These are phyloP conservation scores for Syzygium syzygioides DNA, from an alignment of 441 rosid species.

Conservation along the genomic window DNA sequence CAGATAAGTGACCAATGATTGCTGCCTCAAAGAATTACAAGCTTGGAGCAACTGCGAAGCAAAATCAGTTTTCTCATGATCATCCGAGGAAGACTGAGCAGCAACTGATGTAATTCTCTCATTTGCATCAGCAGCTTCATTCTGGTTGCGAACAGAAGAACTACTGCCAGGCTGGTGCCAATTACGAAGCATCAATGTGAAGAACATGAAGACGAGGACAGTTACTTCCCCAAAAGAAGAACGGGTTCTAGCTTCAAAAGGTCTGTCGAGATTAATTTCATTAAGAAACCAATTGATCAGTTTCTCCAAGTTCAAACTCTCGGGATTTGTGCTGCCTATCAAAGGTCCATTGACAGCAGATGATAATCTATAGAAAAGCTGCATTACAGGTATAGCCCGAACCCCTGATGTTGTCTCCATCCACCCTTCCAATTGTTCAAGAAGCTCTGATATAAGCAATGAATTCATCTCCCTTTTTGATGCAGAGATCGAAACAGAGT, in stretches of 20 bases:
- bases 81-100: slow-evolving; percentile 61
- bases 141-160: slow-evolving; percentile 41
- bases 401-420: slow-evolving; percentile 87
- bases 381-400: slow-evolving; percentile 96
- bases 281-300: slow-evolving; percentile 86
- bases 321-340: slow-evolving; percentile 88
- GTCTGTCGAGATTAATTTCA: slow-evolving; percentile 77
- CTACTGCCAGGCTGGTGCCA: slow-evolving; percentile 99
- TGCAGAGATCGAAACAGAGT: slow-evolving; percentile 92
- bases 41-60: slow-evolving; percentile 86
- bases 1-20: slow-evolving; percentile 85
- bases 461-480: slow-evolving; percentile 96
- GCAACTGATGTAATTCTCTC: slow-evolving; percentile 54
- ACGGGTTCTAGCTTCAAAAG: slow-evolving; percentile 65
- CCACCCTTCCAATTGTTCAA: slow-evolving; percentile 97
- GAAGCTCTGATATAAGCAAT: slow-evolving; percentile 90
- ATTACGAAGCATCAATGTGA: slow-evolving; percentile 99
- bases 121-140: slow-evolving; percentile 50
- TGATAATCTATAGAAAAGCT: slow-evolving; percentile 94
- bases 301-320: slow-evolving; percentile 80
- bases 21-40: slow-evolving; percentile 82
- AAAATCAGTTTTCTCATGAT: slow-evolving; percentile 86
- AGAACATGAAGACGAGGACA: slow-evolving; percentile 97
- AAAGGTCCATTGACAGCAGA: slow-evolving; percentile 99
- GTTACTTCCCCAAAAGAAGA: slow-evolving; percentile 92